A percentile compares a stretch with the other conserved stretches of the same genome.
phyloP scores from a whole-genome alignment of 2,329 filamentous ascomycete species.

The Aaosphaeria pasadenensis region DNA sequence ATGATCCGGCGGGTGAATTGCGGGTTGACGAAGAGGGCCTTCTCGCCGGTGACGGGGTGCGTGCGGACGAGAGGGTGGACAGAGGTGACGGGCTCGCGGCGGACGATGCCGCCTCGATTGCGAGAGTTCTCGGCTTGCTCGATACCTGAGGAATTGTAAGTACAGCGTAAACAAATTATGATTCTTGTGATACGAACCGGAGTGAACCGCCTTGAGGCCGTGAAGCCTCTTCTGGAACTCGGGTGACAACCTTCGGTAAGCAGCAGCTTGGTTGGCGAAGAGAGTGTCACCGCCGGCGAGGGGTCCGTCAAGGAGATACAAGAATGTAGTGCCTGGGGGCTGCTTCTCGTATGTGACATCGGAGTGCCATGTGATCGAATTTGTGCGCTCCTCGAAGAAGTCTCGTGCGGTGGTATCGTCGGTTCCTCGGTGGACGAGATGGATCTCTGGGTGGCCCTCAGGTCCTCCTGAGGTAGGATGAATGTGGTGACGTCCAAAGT shows the following conservation, averaged over 20 bases:
- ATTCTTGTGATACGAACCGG: constrained; percentile 47
- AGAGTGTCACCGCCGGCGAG: constrained; percentile 79
- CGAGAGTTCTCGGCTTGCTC: constrained; percentile 74
- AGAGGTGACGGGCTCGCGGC: constrained; percentile 71
- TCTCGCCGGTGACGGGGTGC: constrained; percentile 77
- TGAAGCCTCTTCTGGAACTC: constrained; percentile 77
- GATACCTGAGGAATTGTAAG: constrained; percentile 31
- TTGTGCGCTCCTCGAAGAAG: constrained; percentile 69
- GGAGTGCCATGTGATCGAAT: constrained; percentile 83
- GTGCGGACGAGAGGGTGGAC: constrained; percentile 78
- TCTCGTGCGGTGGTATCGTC: constrained; percentile 58
- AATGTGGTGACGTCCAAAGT: constrained; percentile 80
- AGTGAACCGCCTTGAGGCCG: constrained; percentile 77
- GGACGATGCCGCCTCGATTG: constrained; percentile 66
- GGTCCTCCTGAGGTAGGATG: constrained; percentile 77
- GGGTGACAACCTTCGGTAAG: constrained; percentile 77
- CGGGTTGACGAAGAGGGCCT: constrained; percentile 78
- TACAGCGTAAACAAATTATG: neutral
- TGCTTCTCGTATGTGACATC: constrained; percentile 87
- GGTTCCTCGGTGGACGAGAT: constrained; percentile 73
- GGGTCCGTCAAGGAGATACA: constrained; percentile 83
- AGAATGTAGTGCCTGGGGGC: constrained; percentile 84
- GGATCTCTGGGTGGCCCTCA: constrained; percentile 69
- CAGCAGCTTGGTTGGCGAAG: constrained; percentile 75
- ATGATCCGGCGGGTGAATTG: constrained; percentile 82